Evolutionary conservation across 1,284 basidiomycete genomes (phyloP), one percentile per base, ranked within the genome.

Genomic region (Melampsora americana): DNA sequence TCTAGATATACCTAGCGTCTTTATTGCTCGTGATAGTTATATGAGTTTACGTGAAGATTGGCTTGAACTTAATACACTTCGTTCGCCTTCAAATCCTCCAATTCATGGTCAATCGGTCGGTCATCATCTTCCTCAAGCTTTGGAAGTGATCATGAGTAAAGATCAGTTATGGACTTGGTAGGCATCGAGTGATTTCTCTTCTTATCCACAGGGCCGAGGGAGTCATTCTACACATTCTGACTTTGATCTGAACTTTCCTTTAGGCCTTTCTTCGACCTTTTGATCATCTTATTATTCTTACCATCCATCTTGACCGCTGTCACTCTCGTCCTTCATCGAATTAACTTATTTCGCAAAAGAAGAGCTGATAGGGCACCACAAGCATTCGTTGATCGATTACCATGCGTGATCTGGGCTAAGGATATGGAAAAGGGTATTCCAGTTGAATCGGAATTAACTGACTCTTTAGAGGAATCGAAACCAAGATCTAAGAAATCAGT

Each of bases 281-380:
- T 93, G 80, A 85, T 92, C 78, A 84, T 91, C 73, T 90, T 93
- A 62, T 86, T 93, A 65, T 86, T 93, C 74, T 87, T 93, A 12
- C 92, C 91, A 1, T 92, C 91, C 2, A 85, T 88, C 46, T 85
- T 93, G 71, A 93, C 91, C 0, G 90, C 92, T 80, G 83, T 91
- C 78, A 93, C 92, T 1, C 87, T 93, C 35, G 85, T 92, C 76
- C 86, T 92, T 46, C 91, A 93, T 80, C 90, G 91, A 66, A 83
- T 92, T 53, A 89, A 91, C 67, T 87, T 88, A 42, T 87, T 89
- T 42, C 88, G 90, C 66, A 90, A 90, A 5, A 90, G 89, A 1
- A 89, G 89, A 80, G 87, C 89, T 48, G 91, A 92, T 78, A 88
- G 91, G 66, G 92, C 92, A 2, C 91, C 91, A 26, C 89, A 90